phyloP scores from a whole-genome alignment of 371 early-diverging fungal genomes.

The Mortierella sp. region DNA sequence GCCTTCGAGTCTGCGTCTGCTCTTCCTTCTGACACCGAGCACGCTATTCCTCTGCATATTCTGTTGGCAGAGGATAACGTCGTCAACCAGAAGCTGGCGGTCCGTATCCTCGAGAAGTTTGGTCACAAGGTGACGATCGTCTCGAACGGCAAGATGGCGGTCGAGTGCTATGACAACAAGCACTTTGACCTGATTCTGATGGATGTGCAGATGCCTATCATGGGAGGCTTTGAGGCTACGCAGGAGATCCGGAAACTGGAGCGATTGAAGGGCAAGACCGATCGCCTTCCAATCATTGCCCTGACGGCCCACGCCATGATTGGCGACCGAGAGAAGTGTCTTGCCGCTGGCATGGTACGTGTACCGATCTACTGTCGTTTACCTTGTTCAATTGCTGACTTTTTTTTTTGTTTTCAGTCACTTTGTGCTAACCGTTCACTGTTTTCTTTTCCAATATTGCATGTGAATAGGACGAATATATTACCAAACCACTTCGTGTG shows the following conservation, averaged over 20 bases:
- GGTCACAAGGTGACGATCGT: slow-evolving; percentile 81
- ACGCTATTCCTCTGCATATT: slow-evolving; percentile 69
- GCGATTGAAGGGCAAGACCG: slow-evolving; percentile 56
- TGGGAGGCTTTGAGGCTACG: slow-evolving; percentile 87
- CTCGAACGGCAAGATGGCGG: slow-evolving; percentile 80
- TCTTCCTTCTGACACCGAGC: slow-evolving; percentile 66
- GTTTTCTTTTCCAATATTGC: no score
- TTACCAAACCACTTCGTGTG: slow-evolving; percentile 77
- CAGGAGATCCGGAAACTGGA: slow-evolving; percentile 79
- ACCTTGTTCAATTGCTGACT: background rate
- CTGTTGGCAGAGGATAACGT: slow-evolving; percentile 87
- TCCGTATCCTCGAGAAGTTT: slow-evolving; percentile 81
- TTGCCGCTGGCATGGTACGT: slow-evolving; percentile 79
- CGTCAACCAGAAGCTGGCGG: slow-evolving; percentile 86
- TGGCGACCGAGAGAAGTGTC: slow-evolving; percentile 83
- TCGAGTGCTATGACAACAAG: slow-evolving; percentile 72
- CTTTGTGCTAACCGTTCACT: no score
- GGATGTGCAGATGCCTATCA: slow-evolving; percentile 86
- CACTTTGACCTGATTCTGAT: slow-evolving; percentile 81
- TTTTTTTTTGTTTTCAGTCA: background rate
- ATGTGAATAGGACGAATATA: slow-evolving; percentile 71
- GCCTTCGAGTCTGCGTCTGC: slow-evolving; percentile 77
- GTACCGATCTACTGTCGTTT: background rate
- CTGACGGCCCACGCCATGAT: slow-evolving; percentile 89
- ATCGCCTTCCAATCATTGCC: slow-evolving; percentile 81